Evolutionary conservation across 2,329 filamentous ascomycete genomes (phyloP).

Genomic region (Pseudogymnoascus pannorum): DNA sequence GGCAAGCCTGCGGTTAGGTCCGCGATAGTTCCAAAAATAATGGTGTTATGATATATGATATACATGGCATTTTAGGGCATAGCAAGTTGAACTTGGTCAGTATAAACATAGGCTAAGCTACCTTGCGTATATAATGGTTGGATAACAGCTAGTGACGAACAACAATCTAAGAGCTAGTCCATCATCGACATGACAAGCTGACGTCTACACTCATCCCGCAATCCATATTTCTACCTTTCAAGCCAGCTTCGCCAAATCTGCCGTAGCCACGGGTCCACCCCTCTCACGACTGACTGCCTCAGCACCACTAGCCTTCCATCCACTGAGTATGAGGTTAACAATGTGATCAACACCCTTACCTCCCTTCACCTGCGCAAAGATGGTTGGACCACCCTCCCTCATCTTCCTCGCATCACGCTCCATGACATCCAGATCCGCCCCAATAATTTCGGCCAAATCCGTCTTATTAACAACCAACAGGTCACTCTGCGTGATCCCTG

Average conservation of each 20-base stretch:
- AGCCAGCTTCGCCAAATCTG: neutral
- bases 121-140: neutral
- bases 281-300: slow-evolving; percentile 47
- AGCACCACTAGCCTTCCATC: slow-evolving; percentile 87
- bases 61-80: neutral
- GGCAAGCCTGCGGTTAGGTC: neutral
- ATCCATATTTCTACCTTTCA: neutral
- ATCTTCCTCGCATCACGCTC: slow-evolving; percentile 91
- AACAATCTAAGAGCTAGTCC: neutral
- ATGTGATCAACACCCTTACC: slow-evolving; percentile 79
- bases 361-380: slow-evolving; percentile 97
- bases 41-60: neutral
- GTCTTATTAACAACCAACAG: slow-evolving; percentile 95
- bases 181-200: neutral
- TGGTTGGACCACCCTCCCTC: slow-evolving; percentile 87
- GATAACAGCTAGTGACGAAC: neutral
- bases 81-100: neutral
- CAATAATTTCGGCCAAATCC: slow-evolving; percentile 82
- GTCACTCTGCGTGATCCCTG: slow-evolving; percentile 94
- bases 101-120: neutral
- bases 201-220: neutral
- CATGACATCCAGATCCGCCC: slow-evolving; percentile 88
- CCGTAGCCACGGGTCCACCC: slow-evolving; percentile 52
- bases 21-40: neutral
- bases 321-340: slow-evolving; percentile 78